These are phyloP conservation scores for Nepenthes alata DNA, from an alignment of 179 eudicot species.

Conservation along the genomic window DNA sequence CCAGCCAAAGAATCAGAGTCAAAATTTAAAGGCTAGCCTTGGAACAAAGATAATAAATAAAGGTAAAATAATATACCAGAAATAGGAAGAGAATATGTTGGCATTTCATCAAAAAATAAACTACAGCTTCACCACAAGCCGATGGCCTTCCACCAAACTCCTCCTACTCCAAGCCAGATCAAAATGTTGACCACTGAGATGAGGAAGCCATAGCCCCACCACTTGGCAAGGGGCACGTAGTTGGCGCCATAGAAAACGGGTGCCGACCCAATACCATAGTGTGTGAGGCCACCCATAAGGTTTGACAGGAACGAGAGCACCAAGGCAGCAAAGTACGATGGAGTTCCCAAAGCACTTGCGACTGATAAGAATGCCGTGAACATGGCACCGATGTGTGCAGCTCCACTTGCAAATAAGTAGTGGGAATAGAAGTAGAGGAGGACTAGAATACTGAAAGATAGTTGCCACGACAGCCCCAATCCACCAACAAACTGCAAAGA, in stretches of 20 bases:
- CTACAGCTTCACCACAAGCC: constrained; percentile 58
- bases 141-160: constrained; percentile 86
- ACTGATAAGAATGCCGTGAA: constrained; percentile 87
- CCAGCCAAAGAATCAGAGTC: no score
- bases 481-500: constrained; percentile 89
- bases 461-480: constrained; percentile 92
- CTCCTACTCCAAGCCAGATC: constrained; percentile 97
- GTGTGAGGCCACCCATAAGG: constrained; percentile 96
- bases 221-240: constrained; percentile 76
- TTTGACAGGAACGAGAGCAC: constrained; percentile 86
- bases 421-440: constrained; percentile 95
- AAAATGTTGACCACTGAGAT: constrained; percentile 70
- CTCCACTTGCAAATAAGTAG: constrained; percentile 97
- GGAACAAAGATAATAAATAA: no score
- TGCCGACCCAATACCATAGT: constrained; percentile 93
- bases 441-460: constrained; percentile 85
- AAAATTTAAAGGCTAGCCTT: no score
- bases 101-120: neutral
- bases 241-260: constrained; percentile 94
- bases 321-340: constrained; percentile 68
- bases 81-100: no score
- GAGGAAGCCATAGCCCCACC: constrained; percentile 96
- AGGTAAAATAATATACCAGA: no score
- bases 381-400: constrained; percentile 99
- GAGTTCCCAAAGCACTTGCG: constrained; percentile 86